Percentiles rank a stretch among this genome's conserved stretches.
Evolutionary conservation across 306 rosid species (phyloP).

Genomic region (Vachellia collinsii): DNA sequence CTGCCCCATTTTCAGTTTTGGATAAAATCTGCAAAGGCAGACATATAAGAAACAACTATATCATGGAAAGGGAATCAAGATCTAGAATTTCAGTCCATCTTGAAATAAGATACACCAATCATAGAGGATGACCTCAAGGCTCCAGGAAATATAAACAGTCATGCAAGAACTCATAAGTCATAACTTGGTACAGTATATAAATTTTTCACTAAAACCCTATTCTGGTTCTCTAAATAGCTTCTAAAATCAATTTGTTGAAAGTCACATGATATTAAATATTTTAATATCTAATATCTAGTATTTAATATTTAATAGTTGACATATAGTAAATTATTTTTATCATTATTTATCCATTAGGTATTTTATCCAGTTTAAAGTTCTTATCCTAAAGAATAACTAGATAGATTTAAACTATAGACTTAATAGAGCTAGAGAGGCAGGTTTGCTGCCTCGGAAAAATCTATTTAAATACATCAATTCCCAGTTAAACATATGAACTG

Average conservation of each 20-base stretch:
- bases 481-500: too few relatives aligned
- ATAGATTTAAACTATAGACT: too few relatives aligned
- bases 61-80: constrained; percentile 16
- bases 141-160: background rate
- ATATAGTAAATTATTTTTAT: too few relatives aligned
- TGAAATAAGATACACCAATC: background rate
- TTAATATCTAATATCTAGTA: too few relatives aligned
- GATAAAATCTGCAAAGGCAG: constrained; percentile 67
- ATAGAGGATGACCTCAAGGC: background rate
- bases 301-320: too few relatives aligned
- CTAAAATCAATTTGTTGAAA: background rate
- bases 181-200: background rate
- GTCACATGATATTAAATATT: too few relatives aligned
- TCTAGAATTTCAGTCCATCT: background rate
- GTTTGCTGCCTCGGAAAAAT: too few relatives aligned
- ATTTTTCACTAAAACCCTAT: background rate
- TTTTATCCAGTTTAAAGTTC: too few relatives aligned
- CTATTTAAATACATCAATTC: too few relatives aligned
- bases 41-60: constrained; percentile 8
- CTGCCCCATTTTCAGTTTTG: constrained; percentile 63
- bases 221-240: background rate
- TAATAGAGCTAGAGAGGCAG: too few relatives aligned
- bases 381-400: too few relatives aligned
- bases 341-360: too few relatives aligned
- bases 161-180: constrained; percentile 1